phyloP scores from a whole-genome alignment of 2,329 filamentous ascomycete genomes.

The Penicillium sp. region DNA sequence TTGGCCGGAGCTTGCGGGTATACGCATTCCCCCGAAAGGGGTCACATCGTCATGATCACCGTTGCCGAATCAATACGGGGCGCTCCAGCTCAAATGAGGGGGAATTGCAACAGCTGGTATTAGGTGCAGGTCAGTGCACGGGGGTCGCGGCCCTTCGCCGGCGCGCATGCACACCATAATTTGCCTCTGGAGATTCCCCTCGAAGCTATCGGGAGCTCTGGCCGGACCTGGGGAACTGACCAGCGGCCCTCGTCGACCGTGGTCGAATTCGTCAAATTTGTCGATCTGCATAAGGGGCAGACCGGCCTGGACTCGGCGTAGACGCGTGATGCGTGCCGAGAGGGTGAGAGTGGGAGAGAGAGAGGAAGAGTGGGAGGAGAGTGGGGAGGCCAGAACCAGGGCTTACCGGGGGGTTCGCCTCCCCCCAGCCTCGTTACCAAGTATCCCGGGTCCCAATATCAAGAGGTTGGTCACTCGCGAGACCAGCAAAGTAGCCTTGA shows the following conservation, averaged over 20 bases:
- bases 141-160: conserved; percentile 15
- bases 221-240: conserved; percentile 7
- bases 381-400: too few species aligned
- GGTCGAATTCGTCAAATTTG: too few species aligned
- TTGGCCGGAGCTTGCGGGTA: conserved; percentile 8
- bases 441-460: too few species aligned
- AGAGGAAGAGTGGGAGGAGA: too few species aligned
- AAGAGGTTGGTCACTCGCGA: too few species aligned
- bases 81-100: too few species aligned
- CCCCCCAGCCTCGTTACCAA: too few species aligned
- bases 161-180: conserved; percentile 24
- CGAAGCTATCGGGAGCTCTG: conserved; percentile 22
- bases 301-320: conserved; percentile 7
- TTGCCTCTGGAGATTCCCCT: conserved; percentile 13
- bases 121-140: conserved; percentile 21
- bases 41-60: conserved; percentile 15
- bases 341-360: background rate
- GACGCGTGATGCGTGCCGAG: background rate
- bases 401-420: too few species aligned
- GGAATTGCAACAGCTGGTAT: background rate
- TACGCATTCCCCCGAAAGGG: conserved; percentile 15
- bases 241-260: conserved; percentile 5
- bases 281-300: conserved; percentile 18
- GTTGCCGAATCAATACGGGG: conserved; percentile 18
- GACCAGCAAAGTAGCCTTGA: too few species aligned